Evolutionary conservation across 2,329 filamentous ascomycete genomes (phyloP), one percentile per base, ranked within the genome.

Genomic region (Xylariaceae sp.): DNA sequence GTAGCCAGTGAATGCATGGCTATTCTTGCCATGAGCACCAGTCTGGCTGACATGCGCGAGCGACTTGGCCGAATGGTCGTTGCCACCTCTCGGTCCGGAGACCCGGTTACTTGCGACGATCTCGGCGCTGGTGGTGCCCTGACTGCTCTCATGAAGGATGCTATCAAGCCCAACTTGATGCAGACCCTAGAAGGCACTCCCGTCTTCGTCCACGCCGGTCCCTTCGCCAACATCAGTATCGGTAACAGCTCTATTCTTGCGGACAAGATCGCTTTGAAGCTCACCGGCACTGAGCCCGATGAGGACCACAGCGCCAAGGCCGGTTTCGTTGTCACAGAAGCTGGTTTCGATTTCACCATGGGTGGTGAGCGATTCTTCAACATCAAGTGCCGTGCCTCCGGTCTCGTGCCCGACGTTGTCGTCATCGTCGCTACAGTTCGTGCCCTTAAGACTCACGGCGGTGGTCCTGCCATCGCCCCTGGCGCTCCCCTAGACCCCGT

Each of bases 291-390:
- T 1, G 94, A 99, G 76, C 83, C 87, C 4, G 93, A 96, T 66
- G 94, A 97, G 78, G 85, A 95, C 69, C 84, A 92, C 70, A 80
- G 85, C 54, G 80, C 87, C 67, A 93, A 94, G 80, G 85, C 89
- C 35, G 94, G 94, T 8, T 97, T 94, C 69, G 93, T 97, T 18
- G 87, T 99, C 44, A 99, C 94, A 1, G 94, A 99, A 76, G 93
- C 94, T 56, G 94, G 94, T 8, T 99, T 99, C 75, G 94, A 99
- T 76, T 99, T 99, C 78, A 97, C 94, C 70, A 99, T 99, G 94
- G 94, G 94, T 65, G 94, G 94, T 64, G 94, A 99, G 82, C 89
- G 94, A 55, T 99, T 99, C 83, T 97, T 99, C 86, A 97, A 99
- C 80, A 97, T 99, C 82, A 99, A 99, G 82, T 97, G 94, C 79